phyloP scores from a whole-genome alignment of 441 rosid genomes.

The Isatis lusitanica region DNA sequence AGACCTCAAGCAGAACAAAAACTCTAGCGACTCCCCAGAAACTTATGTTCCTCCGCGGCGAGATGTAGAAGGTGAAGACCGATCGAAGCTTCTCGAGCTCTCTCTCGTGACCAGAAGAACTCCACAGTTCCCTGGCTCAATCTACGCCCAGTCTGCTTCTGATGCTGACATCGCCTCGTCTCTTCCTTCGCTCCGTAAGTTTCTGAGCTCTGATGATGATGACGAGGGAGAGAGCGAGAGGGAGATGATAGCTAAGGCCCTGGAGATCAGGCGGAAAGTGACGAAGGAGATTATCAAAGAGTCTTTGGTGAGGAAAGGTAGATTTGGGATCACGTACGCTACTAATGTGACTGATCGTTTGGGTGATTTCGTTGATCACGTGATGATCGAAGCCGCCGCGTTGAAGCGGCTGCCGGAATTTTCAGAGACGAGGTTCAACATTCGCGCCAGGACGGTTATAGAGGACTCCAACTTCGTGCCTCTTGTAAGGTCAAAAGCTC shows the following conservation, averaged over 20 bases:
- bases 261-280: slow-evolving; percentile 72
- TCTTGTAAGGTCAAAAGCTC: slow-evolving; percentile 58
- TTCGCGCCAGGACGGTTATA: slow-evolving; percentile 58
- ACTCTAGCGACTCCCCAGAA: slow-evolving; percentile 15
- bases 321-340: slow-evolving; percentile 80
- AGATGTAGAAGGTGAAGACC: slow-evolving; percentile 35
- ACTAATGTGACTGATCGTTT: slow-evolving; percentile 58
- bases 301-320: slow-evolving; percentile 68
- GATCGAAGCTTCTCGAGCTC: slow-evolving; percentile 53
- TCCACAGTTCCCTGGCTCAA: slow-evolving; percentile 81
- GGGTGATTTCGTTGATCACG: slow-evolving; percentile 61
- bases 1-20: slow-evolving; percentile 25
- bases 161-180: slow-evolving; percentile 39
- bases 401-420: slow-evolving; percentile 63
- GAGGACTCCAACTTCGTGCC: slow-evolving; percentile 67
- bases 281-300: slow-evolving; percentile 68
- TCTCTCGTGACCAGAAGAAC: slow-evolving; percentile 62
- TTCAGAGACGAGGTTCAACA: slow-evolving; percentile 49
- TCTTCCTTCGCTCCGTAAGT: slow-evolving; percentile 47
- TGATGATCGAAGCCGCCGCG: slow-evolving; percentile 84
- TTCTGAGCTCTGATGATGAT: slow-evolving; percentile 25
- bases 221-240: slow-evolving; percentile 42
- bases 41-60: slow-evolving; percentile 28
- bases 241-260: slow-evolving; percentile 66
- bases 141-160: slow-evolving; percentile 45